Percentiles rank a stretch among this genome's conserved stretches.
Conservation (phyloP, 2,329 filamentous ascomycete genomes). For the Aspergillus melleus region DNA sequence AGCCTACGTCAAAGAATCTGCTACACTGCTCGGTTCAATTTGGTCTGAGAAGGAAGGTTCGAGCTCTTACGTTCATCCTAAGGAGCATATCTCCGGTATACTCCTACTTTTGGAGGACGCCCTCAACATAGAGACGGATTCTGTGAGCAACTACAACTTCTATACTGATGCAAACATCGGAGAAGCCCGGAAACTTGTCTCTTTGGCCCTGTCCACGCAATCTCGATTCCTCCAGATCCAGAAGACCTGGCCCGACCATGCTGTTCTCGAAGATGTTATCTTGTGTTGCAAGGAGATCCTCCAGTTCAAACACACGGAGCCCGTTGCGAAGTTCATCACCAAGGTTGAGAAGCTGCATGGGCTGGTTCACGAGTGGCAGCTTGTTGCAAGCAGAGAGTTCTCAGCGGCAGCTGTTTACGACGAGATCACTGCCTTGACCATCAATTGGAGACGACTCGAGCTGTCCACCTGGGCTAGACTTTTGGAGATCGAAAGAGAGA, state of each 20-base stretch:
- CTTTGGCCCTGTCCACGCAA: conserved; percentile 68
- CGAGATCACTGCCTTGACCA: conserved; percentile 74
- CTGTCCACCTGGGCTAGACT: conserved; percentile 88
- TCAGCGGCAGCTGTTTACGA: conserved; percentile 71
- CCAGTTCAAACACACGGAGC: conserved; percentile 74
- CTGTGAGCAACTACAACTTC: conserved; percentile 71
- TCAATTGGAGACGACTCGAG: conserved; percentile 88
- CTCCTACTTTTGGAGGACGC: conserved; percentile 66
- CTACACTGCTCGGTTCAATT: conserved; percentile 35
- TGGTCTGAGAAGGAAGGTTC: conserved; percentile 26
- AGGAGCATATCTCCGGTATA: conserved; percentile 64
- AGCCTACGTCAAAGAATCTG: conserved; percentile 36
- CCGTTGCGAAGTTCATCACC: conserved; percentile 80
- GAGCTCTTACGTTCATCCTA: conserved; percentile 36
- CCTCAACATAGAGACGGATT: conserved; percentile 47
- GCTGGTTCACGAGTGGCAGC: conserved; percentile 91
- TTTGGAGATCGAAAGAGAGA: conserved; percentile 78
- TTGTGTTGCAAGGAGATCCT: conserved; percentile 72
- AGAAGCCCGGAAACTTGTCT: conserved; percentile 73
- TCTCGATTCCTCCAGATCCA: conserved; percentile 70
- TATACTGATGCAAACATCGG: conserved; percentile 77
- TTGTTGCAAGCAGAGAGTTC: conserved; percentile 80
- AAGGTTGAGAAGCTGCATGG: conserved; percentile 84
- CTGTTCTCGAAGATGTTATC: conserved; percentile 78
- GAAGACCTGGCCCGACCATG: conserved; percentile 67